A percentile compares a stretch with the other conserved stretches of the same genome.
phyloP scores from a whole-genome alignment of 164 flowering plant species.

The Stephania japonica region DNA sequence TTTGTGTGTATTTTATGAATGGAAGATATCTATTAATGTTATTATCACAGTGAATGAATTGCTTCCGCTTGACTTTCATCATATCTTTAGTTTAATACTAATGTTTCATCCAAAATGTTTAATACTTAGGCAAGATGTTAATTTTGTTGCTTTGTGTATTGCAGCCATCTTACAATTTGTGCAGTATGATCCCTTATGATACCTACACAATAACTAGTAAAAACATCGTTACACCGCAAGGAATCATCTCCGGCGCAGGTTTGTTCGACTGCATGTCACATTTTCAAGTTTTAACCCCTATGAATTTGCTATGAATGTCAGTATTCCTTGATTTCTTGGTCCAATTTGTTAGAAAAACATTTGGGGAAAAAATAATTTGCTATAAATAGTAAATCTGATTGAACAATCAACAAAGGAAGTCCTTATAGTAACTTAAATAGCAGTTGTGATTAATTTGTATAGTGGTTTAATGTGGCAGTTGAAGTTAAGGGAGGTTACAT shows the following conservation, averaged over 20 bases:
- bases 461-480: conserved; percentile 41
- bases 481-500: conserved; percentile 74
- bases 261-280: conserved; percentile 12
- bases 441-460: conserved; percentile 1
- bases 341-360: neutral
- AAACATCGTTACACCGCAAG: conserved; percentile 69
- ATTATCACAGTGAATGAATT: too few species aligned
- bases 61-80: neutral
- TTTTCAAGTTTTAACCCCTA: neutral
- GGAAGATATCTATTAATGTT: too few species aligned
- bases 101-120: too few species aligned
- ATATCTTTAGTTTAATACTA: neutral
- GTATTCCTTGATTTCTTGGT: neutral
- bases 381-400: neutral
- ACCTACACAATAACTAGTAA: conserved; percentile 81
- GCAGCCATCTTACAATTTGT: conserved; percentile 38
- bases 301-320: neutral
- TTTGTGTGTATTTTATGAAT: too few species aligned
- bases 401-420: too few species aligned
- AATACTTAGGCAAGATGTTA: neutral
- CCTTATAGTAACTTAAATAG: neutral
- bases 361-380: too few species aligned
- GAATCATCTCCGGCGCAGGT: conserved; percentile 90
- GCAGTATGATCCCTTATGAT: conserved; percentile 70
- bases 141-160: conserved; percentile 5